Evolutionary conservation across 495 filamentous ascomycete species (phyloP), one percentile per base, ranked within the genome.

Genomic region (Rhizodiscina lignyota): DNA sequence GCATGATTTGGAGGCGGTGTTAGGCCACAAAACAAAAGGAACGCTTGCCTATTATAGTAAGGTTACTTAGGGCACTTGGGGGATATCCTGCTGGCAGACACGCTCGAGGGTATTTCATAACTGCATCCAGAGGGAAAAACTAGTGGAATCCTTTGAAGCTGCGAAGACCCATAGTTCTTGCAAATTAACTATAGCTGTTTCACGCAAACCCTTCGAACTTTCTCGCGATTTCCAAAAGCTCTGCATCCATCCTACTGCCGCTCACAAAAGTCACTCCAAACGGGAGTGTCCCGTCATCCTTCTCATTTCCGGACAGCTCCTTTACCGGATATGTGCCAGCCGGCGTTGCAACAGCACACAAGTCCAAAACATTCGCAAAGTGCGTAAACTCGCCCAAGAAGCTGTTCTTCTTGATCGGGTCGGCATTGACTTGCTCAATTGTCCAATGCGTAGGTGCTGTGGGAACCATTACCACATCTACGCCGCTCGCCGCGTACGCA

Each of bases 231-330:
- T 65, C 67, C 18, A 77, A 44, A 4, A 70, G 51, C 48, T 63
- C 63, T 13, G 61, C 66, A 59, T 77, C 72, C 40, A 51, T 58
- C 18, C 70, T 66, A 23, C 57, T 59, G 2, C 61, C 66, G 3
- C 64, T 66, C 8, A 78, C 49, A 28, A 79, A 60, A 3, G 73
- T 78, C 11, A 78, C 65, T 8, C 70, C 69, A 52, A 78, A 79
- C 5, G 74, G 73, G 41, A 78, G 47, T 39, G 37, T 53, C 21
- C 35, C 45, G 24, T 52, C 45, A 33, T 45, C 59, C 21, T 42
- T 41, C 30, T 45, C 48, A 18, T 44, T 50, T 5, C 32, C 36
- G 24, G 36, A 44, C 20, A 50, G 41, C 35, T 45, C 42, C 47
- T 36, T 24, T 5, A 51, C 28, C 3, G 45, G 31, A 42, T 65